phyloP scores from a whole-genome alignment of 371 early-diverging fungal species.

The Actinomortierella wolfii region DNA sequence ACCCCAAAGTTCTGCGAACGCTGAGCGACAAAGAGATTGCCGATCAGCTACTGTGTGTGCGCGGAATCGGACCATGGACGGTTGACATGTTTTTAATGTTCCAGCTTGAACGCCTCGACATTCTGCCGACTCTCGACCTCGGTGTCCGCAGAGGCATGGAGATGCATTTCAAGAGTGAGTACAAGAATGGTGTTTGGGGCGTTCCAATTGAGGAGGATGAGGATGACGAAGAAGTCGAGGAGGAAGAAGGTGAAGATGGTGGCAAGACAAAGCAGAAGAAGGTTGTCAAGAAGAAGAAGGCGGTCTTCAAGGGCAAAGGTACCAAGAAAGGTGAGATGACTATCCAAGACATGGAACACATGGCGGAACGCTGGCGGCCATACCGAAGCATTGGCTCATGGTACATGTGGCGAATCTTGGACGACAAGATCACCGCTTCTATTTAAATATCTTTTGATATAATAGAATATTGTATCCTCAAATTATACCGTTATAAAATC shows the following conservation, averaged over 20 bases:
- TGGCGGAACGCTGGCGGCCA: constrained; percentile 63
- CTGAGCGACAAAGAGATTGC: constrained; percentile 56
- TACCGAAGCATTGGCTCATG: constrained; percentile 68
- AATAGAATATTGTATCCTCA: too few species aligned
- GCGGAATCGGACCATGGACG: constrained; percentile 72
- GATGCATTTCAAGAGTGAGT: constrained; percentile 52
- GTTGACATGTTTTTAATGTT: constrained; percentile 76
- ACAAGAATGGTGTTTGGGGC: constrained; percentile 41
- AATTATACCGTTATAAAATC: too few species aligned
- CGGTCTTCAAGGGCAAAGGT: constrained; percentile 48
- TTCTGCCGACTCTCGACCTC: constrained; percentile 67
- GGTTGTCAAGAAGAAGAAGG: constrained; percentile 28
- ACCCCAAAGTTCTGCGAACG: constrained; percentile 41
- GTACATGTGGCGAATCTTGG: constrained; percentile 66
- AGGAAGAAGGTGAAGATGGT: background rate
- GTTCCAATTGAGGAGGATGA: constrained; percentile 13
- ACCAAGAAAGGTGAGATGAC: constrained; percentile 53
- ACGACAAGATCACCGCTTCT: constrained; percentile 24
- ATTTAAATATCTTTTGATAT: too few species aligned
- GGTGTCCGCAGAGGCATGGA: constrained; percentile 67
- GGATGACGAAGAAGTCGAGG: too few species aligned
- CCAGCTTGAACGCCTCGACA: constrained; percentile 60
- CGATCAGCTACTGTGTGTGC: constrained; percentile 51
- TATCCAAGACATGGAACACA: constrained; percentile 49
- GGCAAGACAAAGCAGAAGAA: constrained; percentile 4